Evolutionary conservation across 2,329 filamentous ascomycete species (phyloP).

Genomic region (Aspergillus fructus): DNA sequence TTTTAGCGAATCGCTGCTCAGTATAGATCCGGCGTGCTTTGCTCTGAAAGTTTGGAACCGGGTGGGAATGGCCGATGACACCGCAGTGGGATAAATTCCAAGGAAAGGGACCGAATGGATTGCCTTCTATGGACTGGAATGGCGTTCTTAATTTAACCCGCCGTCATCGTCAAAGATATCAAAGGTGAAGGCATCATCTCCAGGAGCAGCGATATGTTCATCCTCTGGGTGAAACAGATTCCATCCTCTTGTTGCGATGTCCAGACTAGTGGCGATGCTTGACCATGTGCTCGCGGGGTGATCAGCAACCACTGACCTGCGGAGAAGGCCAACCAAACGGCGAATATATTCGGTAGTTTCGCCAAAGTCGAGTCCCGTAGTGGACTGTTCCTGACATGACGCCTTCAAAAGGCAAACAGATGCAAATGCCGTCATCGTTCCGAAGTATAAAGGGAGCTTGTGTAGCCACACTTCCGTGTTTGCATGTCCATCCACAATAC

Average conservation of each 20-base stretch:
- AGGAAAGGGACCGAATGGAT: too few species aligned
- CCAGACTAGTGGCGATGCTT: not conserved
- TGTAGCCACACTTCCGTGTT: not conserved
- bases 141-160: too few species aligned
- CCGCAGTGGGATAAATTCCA: too few species aligned
- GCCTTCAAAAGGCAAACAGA: not conserved
- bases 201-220: too few species aligned
- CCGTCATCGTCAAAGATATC: too few species aligned
- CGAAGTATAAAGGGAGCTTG: not conserved
- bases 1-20: too few species aligned
- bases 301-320: not conserved
- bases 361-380: not conserved
- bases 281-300: not conserved
- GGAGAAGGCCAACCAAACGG: not conserved
- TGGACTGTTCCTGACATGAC: not conserved
- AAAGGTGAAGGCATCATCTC: too few species aligned
- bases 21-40: too few species aligned
- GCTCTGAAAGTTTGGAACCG: too few species aligned
- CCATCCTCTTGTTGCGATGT: not conserved
- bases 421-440: not conserved
- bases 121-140: too few species aligned
- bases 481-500: not conserved
- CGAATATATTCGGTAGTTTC: not conserved
- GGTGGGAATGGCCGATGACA: too few species aligned
- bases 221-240: too few species aligned